Conservation (phyloP, 768 basidiomycete species). For the Hemileccinum impolitum region DNA sequence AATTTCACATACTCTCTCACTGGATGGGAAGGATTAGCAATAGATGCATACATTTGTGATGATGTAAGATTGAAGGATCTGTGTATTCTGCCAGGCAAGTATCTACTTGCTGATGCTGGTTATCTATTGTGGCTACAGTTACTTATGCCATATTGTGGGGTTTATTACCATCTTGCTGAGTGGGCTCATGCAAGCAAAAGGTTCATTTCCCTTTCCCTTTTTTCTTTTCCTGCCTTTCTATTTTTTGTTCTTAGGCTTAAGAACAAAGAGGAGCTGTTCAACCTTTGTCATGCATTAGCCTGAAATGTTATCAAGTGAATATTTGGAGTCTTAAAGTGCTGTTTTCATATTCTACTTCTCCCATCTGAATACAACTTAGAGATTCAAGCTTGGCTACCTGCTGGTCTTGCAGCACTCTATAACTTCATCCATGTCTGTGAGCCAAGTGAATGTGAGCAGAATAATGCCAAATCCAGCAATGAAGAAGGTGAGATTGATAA, state of each 20-base stretch:
- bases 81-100: background rate
- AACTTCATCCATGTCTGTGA: no score
- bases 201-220: no score
- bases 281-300: constrained; percentile 21
- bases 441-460: no score
- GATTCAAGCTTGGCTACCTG: background rate
- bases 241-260: constrained; percentile 4
- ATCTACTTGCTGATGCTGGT: background rate
- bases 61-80: background rate
- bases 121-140: background rate
- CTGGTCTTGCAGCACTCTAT: background rate
- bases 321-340: constrained; percentile 14
- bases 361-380: constrained; percentile 5
- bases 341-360: constrained; percentile 12
- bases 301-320: background rate
- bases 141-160: background rate
- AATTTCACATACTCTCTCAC: no score
- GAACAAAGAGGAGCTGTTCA: constrained; percentile 23
- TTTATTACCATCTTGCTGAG: constrained; percentile 35
- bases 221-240: background rate
- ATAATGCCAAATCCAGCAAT: no score
- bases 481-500: no score
- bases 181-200: constrained; percentile 24
- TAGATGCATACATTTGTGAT: no score
- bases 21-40: no score